These are phyloP conservation scores for Podospora comata DNA, from an alignment of 495 filamentous ascomycete genomes.

Conservation along the genomic window DNA sequence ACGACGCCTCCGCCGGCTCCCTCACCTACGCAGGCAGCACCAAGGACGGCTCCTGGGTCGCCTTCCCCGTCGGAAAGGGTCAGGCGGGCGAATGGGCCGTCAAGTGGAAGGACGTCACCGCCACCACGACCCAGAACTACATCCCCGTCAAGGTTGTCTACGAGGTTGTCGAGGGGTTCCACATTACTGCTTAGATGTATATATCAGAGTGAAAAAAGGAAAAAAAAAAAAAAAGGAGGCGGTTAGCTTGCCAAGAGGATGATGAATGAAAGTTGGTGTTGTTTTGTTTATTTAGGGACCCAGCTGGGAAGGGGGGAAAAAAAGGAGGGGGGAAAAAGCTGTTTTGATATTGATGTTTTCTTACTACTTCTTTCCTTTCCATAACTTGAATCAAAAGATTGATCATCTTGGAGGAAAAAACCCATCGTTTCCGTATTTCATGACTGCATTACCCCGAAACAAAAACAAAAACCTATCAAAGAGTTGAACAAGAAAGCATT, in stretches of 20 bases:
- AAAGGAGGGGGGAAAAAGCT: slow-evolving; percentile 5
- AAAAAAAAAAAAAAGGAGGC: neutral
- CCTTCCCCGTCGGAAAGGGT: slow-evolving; percentile 28
- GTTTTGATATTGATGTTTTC: neutral
- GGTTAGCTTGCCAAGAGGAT: neutral
- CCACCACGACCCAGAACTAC: slow-evolving; percentile 35
- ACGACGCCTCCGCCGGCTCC: slow-evolving; percentile 16
- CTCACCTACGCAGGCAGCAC: slow-evolving; percentile 25
- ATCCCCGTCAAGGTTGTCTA: slow-evolving; percentile 38
- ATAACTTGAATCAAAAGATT: neutral
- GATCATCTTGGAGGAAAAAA: neutral
- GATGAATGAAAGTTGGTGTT: neutral
- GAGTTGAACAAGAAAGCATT: slow-evolving; percentile 17
- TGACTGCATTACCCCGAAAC: neutral
- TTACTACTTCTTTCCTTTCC: neutral
- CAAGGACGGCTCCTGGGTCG: slow-evolving; percentile 32
- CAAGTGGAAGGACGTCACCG: slow-evolving; percentile 40
- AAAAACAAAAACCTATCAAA: slow-evolving; percentile 14
- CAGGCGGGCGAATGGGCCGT: slow-evolving; percentile 30
- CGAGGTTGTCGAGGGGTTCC: slow-evolving; percentile 19
- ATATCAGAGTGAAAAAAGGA: no score
- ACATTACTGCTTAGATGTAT: no score
- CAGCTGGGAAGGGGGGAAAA: neutral
- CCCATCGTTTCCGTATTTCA: neutral
- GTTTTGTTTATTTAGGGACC: neutral